Evolutionary conservation across 2,329 filamentous ascomycete species (phyloP), one percentile per base, ranked within the genome.

Genomic region (Microdochium nivale): DNA sequence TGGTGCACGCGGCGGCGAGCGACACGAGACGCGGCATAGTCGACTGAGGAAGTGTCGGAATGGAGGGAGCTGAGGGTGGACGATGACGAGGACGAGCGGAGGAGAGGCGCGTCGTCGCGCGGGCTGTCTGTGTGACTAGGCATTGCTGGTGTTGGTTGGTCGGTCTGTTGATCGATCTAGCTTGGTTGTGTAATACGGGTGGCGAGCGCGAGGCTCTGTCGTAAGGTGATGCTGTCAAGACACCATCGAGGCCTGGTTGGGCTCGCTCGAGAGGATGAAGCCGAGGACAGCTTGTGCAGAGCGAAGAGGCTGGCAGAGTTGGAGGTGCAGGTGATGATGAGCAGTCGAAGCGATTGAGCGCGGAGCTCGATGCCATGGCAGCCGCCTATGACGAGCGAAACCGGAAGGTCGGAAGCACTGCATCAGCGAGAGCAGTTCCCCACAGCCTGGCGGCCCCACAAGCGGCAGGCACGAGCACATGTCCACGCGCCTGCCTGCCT

Each of bases 11-110:
- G 57, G 27, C 60, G 58, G 23, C 56, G 54, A 35, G 53, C 62
- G 30, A 54, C 23, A 16, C 50, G 55, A 24, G 55, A 51, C n/a
- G 50, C 53, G 21, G 25, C 60, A 63, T 66, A 55, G 53, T 58
- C 62, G 21, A 62, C 56, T 3, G 40, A 44, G 19, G 61, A 64
- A 47, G 59, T 62, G 13, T 54, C 54, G n/a, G 63, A 61, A 48
- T 61, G 63, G 8, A 55, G 54, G 16, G 60, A 54, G 19, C 59
- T 58, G 27, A 64, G 50, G 16, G 63, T 62, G 23, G 63, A 63
- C 16, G 63, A 59, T 16, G 64, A 64, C 19, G 54, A 49, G 9
- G 62, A 60, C 3, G 24, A 13, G 25, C 59, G 60, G 32, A 64
- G 56, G 35, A 65, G 58, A 49, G 64, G 59, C 49, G 58, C 55